These are phyloP conservation scores for Camillea tinctor DNA, from an alignment of 2,329 filamentous ascomycete genomes.

Conservation along the genomic window DNA sequence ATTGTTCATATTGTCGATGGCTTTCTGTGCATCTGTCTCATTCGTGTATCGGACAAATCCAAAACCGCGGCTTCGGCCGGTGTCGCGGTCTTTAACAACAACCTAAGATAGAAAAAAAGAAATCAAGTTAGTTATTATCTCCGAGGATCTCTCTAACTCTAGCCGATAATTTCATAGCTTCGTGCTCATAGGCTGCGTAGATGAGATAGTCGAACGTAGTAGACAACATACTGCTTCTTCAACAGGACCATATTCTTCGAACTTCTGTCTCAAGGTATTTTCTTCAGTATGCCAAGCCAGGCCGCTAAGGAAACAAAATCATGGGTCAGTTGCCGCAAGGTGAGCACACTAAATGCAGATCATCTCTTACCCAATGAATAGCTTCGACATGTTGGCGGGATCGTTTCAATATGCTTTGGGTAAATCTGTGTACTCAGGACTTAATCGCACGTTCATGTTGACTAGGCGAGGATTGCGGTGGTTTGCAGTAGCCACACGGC, in stretches of 20 bases:
- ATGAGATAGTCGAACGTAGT: not conserved
- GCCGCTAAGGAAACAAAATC: slow-evolving; percentile 58
- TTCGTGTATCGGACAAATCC: slow-evolving; percentile 89
- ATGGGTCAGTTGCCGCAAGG: slow-evolving; percentile 8
- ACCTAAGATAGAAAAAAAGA: slow-evolving; percentile 56
- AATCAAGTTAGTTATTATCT: slow-evolving; percentile 17
- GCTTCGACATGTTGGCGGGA: slow-evolving; percentile 71
- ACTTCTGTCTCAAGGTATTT: slow-evolving; percentile 79
- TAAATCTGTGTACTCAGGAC: not conserved
- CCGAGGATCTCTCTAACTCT: not conserved
- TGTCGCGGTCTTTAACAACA: slow-evolving; percentile 96
- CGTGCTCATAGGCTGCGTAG: not conserved
- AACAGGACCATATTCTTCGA: slow-evolving; percentile 85
- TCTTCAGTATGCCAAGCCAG: slow-evolving; percentile 99
- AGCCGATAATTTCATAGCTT: not conserved
- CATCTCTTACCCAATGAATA: slow-evolving; percentile 82
- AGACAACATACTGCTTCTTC: slow-evolving; percentile 84
- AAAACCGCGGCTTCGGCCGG: slow-evolving; percentile 93
- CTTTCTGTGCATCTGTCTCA: slow-evolving; percentile 72
- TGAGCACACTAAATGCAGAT: slow-evolving; percentile 7
- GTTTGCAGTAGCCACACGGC: not conserved
- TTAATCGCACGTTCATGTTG: not conserved
- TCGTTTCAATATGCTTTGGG: not conserved
- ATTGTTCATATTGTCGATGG: slow-evolving; percentile 81
- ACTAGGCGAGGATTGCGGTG: not conserved